Base-by-base conservation (phyloP, 257 asterid species). In the Striga asiatica region DNA sequence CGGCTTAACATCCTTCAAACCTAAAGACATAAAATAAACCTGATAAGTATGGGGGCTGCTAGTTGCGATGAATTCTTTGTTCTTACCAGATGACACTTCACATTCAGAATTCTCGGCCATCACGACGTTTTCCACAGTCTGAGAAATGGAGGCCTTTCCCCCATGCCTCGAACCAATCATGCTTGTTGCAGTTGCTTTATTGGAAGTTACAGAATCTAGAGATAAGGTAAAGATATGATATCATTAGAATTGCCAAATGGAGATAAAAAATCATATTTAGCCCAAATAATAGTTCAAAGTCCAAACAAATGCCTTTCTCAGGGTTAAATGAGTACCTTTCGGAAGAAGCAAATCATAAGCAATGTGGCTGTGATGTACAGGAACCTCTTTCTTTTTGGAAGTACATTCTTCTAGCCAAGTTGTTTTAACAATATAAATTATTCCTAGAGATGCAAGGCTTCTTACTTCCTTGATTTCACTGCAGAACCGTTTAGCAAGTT, bases 321-420 rank as follows among this genome's bases (percentile, higher is more conserved):
- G 47, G 13, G 42, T 21, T 50, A 39, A 23, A 22, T 59, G 54
- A 37, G 45, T 47, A 92, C 98, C 98, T 82, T 76, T 92, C 20
- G 93, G 98, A 64, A 88, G 83, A 71, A 92, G 85, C 49, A 88
- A 49, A 76, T 92, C 93, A 74, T 77, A 66, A 68, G 97, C 94
- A 60, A 81, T 84, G 71, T 92, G 98, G 70, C 75, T 72, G 69
- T 71, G 76, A 56, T 68, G 80, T 13, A 92, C 95, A 65, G 88
- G 78, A 71, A 80, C 74, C 72, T 92, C 98, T 58, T 82, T 88
- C 79, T 73, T 87, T 69, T 61, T 73, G 22, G 52, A 66, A 66
- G 64, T 72, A 71, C 98, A 88, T 55, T 92, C 95, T 74, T 84
- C 94, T 59, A 92, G 94, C 98, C 98, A 92, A 54, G 65, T 66